Evolutionary conservation across 768 basidiomycete species (phyloP).

Genomic region (Lyophyllum shimeji): DNA sequence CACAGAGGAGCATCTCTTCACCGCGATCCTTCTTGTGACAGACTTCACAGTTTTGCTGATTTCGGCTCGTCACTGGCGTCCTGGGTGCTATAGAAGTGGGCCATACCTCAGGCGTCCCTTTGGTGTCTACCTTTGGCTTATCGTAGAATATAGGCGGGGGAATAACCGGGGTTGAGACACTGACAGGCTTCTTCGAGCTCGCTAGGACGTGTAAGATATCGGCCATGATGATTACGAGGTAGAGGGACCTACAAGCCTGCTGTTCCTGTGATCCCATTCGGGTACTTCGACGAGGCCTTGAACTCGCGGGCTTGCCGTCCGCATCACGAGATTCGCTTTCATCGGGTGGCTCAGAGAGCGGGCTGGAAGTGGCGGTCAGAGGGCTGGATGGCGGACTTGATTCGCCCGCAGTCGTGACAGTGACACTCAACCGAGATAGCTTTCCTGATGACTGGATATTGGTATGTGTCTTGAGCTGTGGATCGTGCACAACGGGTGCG

Average conservation of each 20-base stretch:
- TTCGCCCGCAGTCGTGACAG: slow-evolving; percentile 38
- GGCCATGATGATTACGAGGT: slow-evolving; percentile 5
- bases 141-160: slow-evolving; percentile 51
- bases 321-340: slow-evolving; percentile 64
- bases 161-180: slow-evolving; percentile 29
- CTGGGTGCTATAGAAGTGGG: slow-evolving; percentile 26
- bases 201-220: slow-evolving; percentile 17
- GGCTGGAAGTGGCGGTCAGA: slow-evolving; percentile 74
- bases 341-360: slow-evolving; percentile 78
- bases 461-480: slow-evolving; percentile 50
- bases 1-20: slow-evolving; percentile 82
- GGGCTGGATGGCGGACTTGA: slow-evolving; percentile 72
- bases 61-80: slow-evolving; percentile 21
- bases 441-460: slow-evolving; percentile 44
- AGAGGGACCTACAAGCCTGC: slow-evolving; percentile 35
- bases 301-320: slow-evolving; percentile 39
- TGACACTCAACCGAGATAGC: slow-evolving; percentile 38
- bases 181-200: slow-evolving; percentile 36
- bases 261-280: slow-evolving; percentile 53
- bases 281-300: slow-evolving; percentile 50
- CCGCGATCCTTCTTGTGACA: slow-evolving; percentile 88
- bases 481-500: slow-evolving; percentile 46
- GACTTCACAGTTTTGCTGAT: slow-evolving; percentile 86
- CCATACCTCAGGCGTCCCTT: slow-evolving; percentile 55
- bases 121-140: slow-evolving; percentile 38